A percentile compares a stretch with the other conserved stretches of the same genome.
phyloP scores from a whole-genome alignment of 257 asterid species.

The Galeopsis tetrahit region DNA sequence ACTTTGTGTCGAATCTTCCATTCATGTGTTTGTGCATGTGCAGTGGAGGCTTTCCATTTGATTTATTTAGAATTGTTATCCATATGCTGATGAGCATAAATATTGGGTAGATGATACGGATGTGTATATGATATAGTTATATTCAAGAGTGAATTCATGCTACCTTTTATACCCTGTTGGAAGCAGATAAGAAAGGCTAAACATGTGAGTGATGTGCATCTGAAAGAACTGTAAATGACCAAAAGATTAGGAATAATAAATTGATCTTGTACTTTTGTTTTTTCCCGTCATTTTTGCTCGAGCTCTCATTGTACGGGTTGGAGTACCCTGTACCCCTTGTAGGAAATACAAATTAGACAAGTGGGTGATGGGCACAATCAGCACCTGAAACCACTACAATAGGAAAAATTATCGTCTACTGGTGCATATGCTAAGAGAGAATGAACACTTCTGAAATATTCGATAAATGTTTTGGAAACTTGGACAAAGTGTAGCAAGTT shows the following conservation, averaged over 20 bases:
- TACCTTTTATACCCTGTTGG: constrained; percentile 13
- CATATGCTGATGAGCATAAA: neutral
- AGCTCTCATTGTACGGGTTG: no score
- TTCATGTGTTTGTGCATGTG: constrained; percentile 20
- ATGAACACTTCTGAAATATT: neutral
- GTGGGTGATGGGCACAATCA: neutral
- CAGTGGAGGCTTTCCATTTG: neutral
- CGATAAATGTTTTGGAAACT: neutral
- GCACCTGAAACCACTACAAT: constrained; percentile 23
- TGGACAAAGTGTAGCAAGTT: constrained; percentile 6
- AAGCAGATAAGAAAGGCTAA: constrained; percentile 13
- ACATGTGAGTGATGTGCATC: constrained; percentile 16
- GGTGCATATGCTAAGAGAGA: neutral
- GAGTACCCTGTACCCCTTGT: no score
- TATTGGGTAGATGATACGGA: neutral
- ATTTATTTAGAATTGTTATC: constrained; percentile 22
- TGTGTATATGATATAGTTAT: neutral
- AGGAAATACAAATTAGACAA: neutral
- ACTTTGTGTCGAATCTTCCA: constrained; percentile 8
- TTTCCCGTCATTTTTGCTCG: no score
- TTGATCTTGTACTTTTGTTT: no score
- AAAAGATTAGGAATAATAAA: neutral
- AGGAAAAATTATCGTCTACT: neutral
- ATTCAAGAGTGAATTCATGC: constrained; percentile 10
- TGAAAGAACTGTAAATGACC: constrained; percentile 10